Percentiles rank a stretch among this genome's conserved stretches.
These are phyloP conservation scores for Fusarium zealandicum DNA, from an alignment of 2,329 filamentous ascomycete genomes.

Conservation along the genomic window DNA sequence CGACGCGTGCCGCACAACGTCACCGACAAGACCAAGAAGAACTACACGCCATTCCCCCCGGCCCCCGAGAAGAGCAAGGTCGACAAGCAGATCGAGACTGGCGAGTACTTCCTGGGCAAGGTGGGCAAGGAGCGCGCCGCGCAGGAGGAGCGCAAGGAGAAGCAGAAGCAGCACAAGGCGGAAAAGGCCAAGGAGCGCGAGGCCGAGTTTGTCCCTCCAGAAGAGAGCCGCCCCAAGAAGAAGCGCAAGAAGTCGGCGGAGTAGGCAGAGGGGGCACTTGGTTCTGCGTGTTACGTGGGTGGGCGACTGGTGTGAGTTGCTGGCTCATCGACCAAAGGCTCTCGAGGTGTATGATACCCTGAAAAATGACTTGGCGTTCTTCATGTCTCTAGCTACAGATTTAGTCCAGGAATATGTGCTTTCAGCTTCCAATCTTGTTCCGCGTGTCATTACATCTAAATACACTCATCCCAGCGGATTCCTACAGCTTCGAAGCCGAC, in stretches of 20 bases:
- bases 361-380: slow-evolving; percentile 38
- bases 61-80: slow-evolving; percentile 99
- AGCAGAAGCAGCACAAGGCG: slow-evolving; percentile 85
- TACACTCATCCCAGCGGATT: not conserved
- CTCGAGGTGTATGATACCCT: slow-evolving; percentile 42
- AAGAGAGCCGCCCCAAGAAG: slow-evolving; percentile 73
- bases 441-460: not conserved
- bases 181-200: slow-evolving; percentile 87
- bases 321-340: slow-evolving; percentile 22
- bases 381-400: slow-evolving; percentile 26
- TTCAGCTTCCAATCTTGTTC: not conserved
- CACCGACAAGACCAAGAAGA: slow-evolving; percentile 91
- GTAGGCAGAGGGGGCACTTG: slow-evolving; percentile 30
- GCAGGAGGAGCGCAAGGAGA: slow-evolving; percentile 81
- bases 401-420: slow-evolving; percentile 11
- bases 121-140: slow-evolving; percentile 86
- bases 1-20: slow-evolving; percentile 83
- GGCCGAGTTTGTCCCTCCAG: slow-evolving; percentile 85
- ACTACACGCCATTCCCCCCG: slow-evolving; percentile 96
- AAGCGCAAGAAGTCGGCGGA: slow-evolving; percentile 65
- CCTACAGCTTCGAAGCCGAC: slow-evolving; percentile 51
- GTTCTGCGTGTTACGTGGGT: slow-evolving; percentile 23
- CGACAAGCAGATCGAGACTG: slow-evolving; percentile 95
- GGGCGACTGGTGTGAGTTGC: slow-evolving; percentile 34
- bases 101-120: slow-evolving; percentile 95